Base-by-base conservation (phyloP, 106 monocot genomes). In the Gastrodia elata region DNA sequence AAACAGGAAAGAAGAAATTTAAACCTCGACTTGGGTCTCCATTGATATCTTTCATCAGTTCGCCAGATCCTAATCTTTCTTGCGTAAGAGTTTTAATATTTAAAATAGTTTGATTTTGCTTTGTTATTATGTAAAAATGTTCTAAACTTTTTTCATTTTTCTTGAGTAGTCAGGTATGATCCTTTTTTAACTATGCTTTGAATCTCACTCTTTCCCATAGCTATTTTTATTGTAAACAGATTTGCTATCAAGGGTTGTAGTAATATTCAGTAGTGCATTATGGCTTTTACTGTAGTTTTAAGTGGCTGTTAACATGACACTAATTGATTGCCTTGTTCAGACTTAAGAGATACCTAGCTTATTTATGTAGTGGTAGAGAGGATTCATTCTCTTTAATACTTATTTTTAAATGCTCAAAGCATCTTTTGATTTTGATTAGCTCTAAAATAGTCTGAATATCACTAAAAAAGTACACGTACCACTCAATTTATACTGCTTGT, bases 21-120 rank as follows among this genome's bases (percentile, higher is more conserved):
- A 86, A 90, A 78, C 90, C 97, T 73, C 85, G 90, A 26, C 36
- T 97, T 36, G 93, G 90, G 65, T 84, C 97, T 1, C 93, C 93
- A 61, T 83, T 97, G 28, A 71, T 93, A 70, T 90, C 76, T 79
- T 97, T 86, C 68, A 74, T 68, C 64, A 73, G 81, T 65, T 92
- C 90, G 49, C 81, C 84, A 38, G 90, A 97, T 82, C 86, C 86
- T 73, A 81, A 86, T 39, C 84, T 88, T 74, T 84, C 90, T 20
- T 97, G 90, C 85, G 97, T 97, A 90, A 90, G 94, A 72, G 15
- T 37, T 16, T 78, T 5, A 46, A 0, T 49, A 13, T 39, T 13
- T 70, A 14, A 48, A 36, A 49, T 32, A 55, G 20, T 26, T 37
- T 3, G 25, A 72, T 72, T 68, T 32, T 33, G 16, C 39, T 26